phyloP scores from a whole-genome alignment of 129 eudicot genomes.

The Mikania micrantha region DNA sequence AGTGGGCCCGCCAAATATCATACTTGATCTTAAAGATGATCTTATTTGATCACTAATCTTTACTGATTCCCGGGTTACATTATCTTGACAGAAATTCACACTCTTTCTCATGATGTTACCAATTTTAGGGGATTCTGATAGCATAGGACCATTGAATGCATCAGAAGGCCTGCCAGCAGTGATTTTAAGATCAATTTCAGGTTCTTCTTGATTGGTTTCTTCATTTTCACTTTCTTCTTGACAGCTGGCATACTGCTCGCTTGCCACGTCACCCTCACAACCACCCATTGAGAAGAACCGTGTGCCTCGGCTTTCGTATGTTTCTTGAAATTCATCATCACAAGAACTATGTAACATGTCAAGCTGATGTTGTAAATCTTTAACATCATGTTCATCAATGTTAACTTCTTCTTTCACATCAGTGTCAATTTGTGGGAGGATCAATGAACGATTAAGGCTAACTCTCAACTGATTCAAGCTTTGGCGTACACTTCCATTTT shows the following conservation, averaged over 20 bases:
- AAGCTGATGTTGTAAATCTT: constrained; percentile 56
- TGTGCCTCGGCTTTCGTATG: constrained; percentile 37
- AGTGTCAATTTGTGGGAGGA: constrained; percentile 59
- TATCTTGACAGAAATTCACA: constrained; percentile 24
- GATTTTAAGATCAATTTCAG: constrained; percentile 29
- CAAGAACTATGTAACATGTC: constrained; percentile 50
- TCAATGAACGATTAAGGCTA: constrained; percentile 83
- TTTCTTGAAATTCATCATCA: constrained; percentile 41
- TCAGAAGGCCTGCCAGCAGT: constrained; percentile 42
- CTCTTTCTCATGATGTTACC: constrained; percentile 46
- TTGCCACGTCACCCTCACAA: constrained; percentile 55
- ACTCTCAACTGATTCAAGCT: constrained; percentile 80
- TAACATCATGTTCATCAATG: constrained; percentile 61
- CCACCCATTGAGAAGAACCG: constrained; percentile 58
- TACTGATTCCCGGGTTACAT: constrained; percentile 30
- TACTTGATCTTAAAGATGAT: constrained; percentile 73
- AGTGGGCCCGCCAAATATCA: constrained; percentile 58
- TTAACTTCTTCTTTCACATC: constrained; percentile 48
- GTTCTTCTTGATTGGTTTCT: constrained; percentile 45
- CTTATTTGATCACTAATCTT: constrained; percentile 38
- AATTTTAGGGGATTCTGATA: constrained; percentile 83
- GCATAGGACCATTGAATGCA: constrained; percentile 54
- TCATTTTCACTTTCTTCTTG: constrained; percentile 67
- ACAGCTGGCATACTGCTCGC: constrained; percentile 69
- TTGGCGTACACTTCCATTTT: constrained; percentile 70